These are phyloP conservation scores for Solanum medicagineum DNA, from an alignment of 257 asterid species.

Conservation along the genomic window DNA sequence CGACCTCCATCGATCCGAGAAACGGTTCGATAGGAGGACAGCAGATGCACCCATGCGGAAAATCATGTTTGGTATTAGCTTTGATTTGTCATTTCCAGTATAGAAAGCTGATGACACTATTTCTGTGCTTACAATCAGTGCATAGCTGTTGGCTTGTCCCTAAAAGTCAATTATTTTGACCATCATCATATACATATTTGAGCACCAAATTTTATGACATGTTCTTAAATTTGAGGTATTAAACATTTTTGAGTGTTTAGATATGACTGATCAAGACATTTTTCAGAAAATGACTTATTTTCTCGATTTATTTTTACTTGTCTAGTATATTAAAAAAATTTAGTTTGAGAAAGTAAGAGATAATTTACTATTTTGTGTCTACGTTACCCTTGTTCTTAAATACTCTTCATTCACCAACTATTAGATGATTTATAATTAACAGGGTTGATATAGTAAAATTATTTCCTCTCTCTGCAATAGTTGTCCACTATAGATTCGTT, in stretches of 20 bases:
- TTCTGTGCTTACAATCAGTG: slow-evolving; percentile 61
- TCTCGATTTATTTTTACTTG: too few species aligned
- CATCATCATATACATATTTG: background rate
- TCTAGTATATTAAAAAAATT: too few species aligned
- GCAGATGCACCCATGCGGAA: slow-evolving; percentile 66
- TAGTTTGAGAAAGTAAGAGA: too few species aligned
- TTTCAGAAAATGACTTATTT: background rate
- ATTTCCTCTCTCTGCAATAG: too few species aligned
- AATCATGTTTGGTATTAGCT: slow-evolving; percentile 66
- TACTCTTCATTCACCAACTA: too few species aligned
- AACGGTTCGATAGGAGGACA: slow-evolving; percentile 45
- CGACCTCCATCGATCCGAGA: slow-evolving; percentile 34
- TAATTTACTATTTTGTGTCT: too few species aligned
- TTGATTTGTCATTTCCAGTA: slow-evolving; percentile 43
- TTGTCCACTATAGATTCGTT: too few species aligned
- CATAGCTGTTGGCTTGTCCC: slow-evolving; percentile 14
- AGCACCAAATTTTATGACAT: background rate
- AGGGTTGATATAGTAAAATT: too few species aligned
- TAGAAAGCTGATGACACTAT: slow-evolving; percentile 49
- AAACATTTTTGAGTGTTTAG: background rate
- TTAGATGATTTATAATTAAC: too few species aligned
- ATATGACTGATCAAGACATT: background rate
- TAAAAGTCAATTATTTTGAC: background rate
- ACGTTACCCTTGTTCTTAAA: too few species aligned
- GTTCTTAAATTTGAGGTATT: background rate